phyloP scores from a whole-genome alignment of 2,329 filamentous ascomycete genomes.

The Pseudohalonectria lignicola region DNA sequence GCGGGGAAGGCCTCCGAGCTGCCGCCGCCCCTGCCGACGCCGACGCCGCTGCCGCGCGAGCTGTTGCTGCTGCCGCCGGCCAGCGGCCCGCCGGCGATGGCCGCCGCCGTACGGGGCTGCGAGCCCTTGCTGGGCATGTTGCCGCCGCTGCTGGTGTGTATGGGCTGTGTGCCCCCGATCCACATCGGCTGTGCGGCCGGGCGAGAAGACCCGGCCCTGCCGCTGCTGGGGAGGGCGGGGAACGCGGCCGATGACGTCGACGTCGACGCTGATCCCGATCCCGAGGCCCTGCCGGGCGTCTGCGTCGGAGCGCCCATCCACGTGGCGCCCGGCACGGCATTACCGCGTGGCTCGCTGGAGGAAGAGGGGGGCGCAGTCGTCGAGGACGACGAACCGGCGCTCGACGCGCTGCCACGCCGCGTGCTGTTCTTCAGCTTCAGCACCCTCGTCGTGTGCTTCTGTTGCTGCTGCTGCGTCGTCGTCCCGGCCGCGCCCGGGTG shows the following conservation, averaged over 20 bases:
- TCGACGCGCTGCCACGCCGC: slow-evolving; percentile 25
- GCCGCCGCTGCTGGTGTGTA: too few relatives aligned
- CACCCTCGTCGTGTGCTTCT: slow-evolving; percentile 41
- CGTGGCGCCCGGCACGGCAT: slow-evolving; percentile 10
- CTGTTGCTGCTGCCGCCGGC: too few relatives aligned
- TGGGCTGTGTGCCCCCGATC: slow-evolving; percentile 12
- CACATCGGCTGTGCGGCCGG: slow-evolving; percentile 8
- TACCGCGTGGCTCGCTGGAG: slow-evolving; percentile 8
- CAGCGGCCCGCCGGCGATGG: background rate
- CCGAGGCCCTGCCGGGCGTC: too few relatives aligned
- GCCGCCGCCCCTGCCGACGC: slow-evolving; percentile 1
- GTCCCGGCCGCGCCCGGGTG: slow-evolving; percentile 25
- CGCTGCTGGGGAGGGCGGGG: slow-evolving; percentile 27
- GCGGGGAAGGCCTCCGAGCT: slow-evolving; percentile 65
- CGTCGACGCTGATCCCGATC: slow-evolving; percentile 9
- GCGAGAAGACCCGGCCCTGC: slow-evolving; percentile 1
- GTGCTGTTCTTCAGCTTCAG: slow-evolving; percentile 50
- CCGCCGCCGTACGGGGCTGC: background rate
- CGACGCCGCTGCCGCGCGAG: slow-evolving; percentile 4
- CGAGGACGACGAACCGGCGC: slow-evolving; percentile 7
- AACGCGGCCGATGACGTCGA: slow-evolving; percentile 24
- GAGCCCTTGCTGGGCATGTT: too few relatives aligned
- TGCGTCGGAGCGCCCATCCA: too few relatives aligned
- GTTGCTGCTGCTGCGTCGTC: slow-evolving; percentile 25
- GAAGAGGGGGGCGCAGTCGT: slow-evolving; percentile 6